Evolutionary conservation across 164 flowering plant genomes (phyloP), one percentile per base, ranked within the genome.

Genomic region (Paratinospora sagittata): DNA sequence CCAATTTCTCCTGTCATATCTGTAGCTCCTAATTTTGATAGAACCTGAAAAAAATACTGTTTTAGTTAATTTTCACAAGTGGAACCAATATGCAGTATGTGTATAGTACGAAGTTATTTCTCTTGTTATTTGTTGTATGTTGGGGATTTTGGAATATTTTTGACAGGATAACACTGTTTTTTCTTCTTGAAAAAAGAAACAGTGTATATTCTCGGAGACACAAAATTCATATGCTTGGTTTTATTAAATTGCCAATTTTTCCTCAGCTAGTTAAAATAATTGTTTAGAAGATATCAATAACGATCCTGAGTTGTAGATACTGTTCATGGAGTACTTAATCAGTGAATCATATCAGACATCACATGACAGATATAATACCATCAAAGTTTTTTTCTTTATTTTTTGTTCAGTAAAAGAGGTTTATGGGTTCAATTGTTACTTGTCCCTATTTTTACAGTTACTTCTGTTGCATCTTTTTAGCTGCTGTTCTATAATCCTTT

Each of bases 1-100:
- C 86, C 97, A 33, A 90, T 87, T 78, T 92, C 97, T 69, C 97
- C 97, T 68, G 84, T 87, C 88, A 90, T 83, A 30, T 85, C 86
- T 63, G 86, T 76, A 45, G 93, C 66, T 76, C 81, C 90, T 74
- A 85, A 76, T 77, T 81, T 86, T 70, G 85, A 72, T 80, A 92
- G 67, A 75, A 77, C 52, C 93, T 90, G 87, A 65, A 71, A 84
- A 79, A 61, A n/a, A n/a, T 60, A n/a, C 63, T 73, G 19, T 27
- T 43, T 39, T 55, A 41, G 21, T 72, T 62, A 74, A 68, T 34
- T 27, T 43, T 34, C 45, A 69, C 47, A 5, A 49, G 14, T 13
- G 12, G 6, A 65, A 34, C 17, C 68, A 8, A 65, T n/a, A n/a
- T 34, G 16, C 3, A 23, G n/a, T 65, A 11, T 47, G 52, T 14